These are phyloP conservation scores for Calonectria pauciramosa DNA, from an alignment of 2,329 filamentous ascomycete species.

Conservation along the genomic window DNA sequence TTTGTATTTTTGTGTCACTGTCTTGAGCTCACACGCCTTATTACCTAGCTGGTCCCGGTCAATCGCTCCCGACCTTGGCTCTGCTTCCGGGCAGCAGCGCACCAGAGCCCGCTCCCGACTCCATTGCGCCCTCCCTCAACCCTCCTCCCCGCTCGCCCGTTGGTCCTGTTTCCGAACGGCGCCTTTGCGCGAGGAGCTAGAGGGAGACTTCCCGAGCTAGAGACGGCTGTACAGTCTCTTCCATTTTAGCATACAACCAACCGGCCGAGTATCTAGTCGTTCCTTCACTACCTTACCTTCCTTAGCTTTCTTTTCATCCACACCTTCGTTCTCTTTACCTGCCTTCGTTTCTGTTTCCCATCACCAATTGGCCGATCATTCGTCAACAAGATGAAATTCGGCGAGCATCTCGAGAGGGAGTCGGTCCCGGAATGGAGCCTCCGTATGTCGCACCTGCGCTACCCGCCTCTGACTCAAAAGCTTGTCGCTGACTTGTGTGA, in stretches of 20 bases:
- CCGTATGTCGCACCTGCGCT: constrained; percentile 62
- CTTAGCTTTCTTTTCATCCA: neutral
- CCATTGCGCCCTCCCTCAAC: constrained; percentile 4
- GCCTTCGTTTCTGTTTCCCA: neutral
- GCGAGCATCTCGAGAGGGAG: constrained; percentile 74
- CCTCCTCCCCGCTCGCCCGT: constrained; percentile 18
- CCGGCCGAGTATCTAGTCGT: neutral
- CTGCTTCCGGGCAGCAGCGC: constrained; percentile 18
- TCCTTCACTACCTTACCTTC: neutral
- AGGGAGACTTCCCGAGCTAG: constrained; percentile 18
- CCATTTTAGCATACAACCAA: constrained; percentile 2
- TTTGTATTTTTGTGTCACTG: constrained; percentile 7
- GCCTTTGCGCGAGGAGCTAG: constrained; percentile 18
- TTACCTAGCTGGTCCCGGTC: constrained; percentile 17
- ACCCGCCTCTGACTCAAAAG: neutral
- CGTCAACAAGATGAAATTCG: constrained; percentile 55
- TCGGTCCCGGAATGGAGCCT: constrained; percentile 88
- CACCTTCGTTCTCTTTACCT: neutral
- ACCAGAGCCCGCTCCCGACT: constrained; percentile 15
- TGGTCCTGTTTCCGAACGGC: constrained; percentile 7
- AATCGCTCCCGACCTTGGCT: neutral
- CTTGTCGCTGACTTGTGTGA: constrained; percentile 15
- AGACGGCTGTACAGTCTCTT: neutral
- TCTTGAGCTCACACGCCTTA: constrained; percentile 24
- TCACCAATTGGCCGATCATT: constrained; percentile 16